phyloP scores from a whole-genome alignment of 176 grass and related monocot species.

The Guadua angustifolia region DNA sequence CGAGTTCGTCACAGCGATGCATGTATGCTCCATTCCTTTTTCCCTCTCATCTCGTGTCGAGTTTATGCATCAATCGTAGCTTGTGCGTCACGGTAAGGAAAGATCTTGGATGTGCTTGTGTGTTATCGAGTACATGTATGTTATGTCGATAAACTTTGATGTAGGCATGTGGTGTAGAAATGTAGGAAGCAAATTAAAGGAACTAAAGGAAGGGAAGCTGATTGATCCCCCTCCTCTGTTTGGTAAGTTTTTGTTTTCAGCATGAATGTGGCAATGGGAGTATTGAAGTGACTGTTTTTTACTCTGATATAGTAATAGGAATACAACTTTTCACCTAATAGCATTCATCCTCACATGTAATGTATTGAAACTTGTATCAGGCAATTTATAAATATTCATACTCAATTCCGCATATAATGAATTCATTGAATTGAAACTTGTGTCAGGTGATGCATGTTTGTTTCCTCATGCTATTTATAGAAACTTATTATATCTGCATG shows the following conservation, averaged over 20 bases:
- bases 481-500: neutral
- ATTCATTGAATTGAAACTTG: neutral
- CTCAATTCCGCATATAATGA: too few relatives aligned
- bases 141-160: neutral
- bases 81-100: neutral
- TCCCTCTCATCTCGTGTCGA: neutral
- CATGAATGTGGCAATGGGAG: neutral
- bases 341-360: neutral
- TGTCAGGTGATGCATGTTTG: neutral
- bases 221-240: neutral
- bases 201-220: neutral
- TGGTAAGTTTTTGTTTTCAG: neutral
- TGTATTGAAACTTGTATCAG: too few relatives aligned
- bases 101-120: neutral
- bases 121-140: neutral
- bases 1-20: constrained; percentile 89
- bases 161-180: constrained; percentile 1
- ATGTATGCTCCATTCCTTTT: constrained; percentile 34
- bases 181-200: neutral
- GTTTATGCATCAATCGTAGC: too few relatives aligned
- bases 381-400: too few relatives aligned
- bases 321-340: too few relatives aligned
- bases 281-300: neutral
- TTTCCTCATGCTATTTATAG: neutral
- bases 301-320: neutral